Evolutionary conservation across 2,329 filamentous ascomycete genomes (phyloP).

Genomic region (Mariannaea elegans): DNA sequence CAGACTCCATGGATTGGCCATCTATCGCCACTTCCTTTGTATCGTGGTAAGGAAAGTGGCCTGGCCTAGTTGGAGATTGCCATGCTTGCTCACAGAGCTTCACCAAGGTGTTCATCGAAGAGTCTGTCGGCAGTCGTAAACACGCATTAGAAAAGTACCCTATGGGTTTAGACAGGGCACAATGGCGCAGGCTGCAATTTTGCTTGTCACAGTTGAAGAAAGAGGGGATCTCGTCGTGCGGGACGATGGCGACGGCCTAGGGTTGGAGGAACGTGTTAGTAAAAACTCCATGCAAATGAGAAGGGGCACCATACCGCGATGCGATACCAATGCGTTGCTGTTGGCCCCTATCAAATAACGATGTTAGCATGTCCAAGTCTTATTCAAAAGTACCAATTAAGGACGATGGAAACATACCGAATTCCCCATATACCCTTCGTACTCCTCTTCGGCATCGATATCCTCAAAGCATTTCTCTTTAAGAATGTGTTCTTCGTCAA

Average conservation of each 20-base stretch:
- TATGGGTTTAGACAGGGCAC: constrained; percentile 11
- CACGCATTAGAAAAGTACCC: constrained; percentile 20
- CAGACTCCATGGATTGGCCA: not conserved
- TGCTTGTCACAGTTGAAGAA: constrained; percentile 11
- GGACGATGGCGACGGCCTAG: constrained; percentile 33
- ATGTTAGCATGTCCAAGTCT: not conserved
- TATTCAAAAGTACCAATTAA: not conserved
- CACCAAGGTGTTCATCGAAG: constrained; percentile 2
- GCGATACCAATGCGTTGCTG: constrained; percentile 38
- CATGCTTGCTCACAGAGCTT: constrained; percentile 9
- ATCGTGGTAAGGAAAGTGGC: no score
- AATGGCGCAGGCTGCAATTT: no score
- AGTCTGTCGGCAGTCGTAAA: constrained; percentile 2
- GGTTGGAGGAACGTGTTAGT: not conserved
- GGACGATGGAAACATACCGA: constrained; percentile 28
- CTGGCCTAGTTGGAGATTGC: not conserved
- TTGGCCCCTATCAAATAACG: constrained; percentile 24
- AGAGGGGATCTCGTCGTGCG: constrained; percentile 22
- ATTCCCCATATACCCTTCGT: constrained; percentile 42
- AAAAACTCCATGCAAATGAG: not conserved
- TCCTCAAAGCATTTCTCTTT: constrained; percentile 31
- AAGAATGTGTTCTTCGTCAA: constrained; percentile 37
- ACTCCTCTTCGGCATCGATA: constrained; percentile 30
- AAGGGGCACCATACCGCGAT: constrained; percentile 22
- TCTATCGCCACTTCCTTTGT: no score